Evolutionary conservation across 352 stramenopile species (phyloP).

Genomic region (Elongisporangium prolatum): DNA sequence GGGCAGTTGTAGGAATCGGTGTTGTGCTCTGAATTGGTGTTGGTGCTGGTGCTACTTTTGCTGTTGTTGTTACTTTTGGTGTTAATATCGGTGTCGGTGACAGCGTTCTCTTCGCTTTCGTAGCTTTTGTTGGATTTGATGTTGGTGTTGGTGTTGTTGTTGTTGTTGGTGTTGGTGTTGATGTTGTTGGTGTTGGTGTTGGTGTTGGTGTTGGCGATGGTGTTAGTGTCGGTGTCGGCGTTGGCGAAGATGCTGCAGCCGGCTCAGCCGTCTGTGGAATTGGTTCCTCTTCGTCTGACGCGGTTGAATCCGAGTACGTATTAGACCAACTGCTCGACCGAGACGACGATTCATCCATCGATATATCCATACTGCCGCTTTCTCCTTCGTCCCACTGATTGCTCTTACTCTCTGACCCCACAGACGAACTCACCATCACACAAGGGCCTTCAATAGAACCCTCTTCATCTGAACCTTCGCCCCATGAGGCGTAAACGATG

Average conservation of each 20-base stretch:
- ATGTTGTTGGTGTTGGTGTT: slow-evolving; percentile 2
- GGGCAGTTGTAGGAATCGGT: slow-evolving; percentile 3
- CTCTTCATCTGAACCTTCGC: no score
- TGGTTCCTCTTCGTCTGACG: background rate
- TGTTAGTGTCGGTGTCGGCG: slow-evolving; percentile 3
- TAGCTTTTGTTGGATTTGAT: slow-evolving; percentile 8
- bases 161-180: background rate
- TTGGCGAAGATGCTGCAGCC: slow-evolving; percentile 1
- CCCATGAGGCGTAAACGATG: no score
- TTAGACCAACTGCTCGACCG: background rate
- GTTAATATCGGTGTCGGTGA: slow-evolving; percentile 9
- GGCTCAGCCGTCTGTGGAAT: background rate
- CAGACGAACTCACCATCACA: no score
- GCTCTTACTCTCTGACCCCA: no score
- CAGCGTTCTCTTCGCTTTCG: slow-evolving; percentile 5
- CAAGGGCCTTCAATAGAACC: no score
- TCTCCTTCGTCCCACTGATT: no score
- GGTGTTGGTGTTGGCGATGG: slow-evolving; percentile 3
- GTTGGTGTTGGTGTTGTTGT: slow-evolving; percentile 1
- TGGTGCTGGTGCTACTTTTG: slow-evolving; percentile 1
- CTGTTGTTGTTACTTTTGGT: slow-evolving; percentile 5
- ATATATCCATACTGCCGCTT: no score
- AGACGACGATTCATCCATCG: no score
- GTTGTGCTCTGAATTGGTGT: slow-evolving; percentile 4
- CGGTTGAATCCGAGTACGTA: background rate